Base-by-base conservation (phyloP, 805 yeast species). In the Jamesozyma spencerorum region DNA sequence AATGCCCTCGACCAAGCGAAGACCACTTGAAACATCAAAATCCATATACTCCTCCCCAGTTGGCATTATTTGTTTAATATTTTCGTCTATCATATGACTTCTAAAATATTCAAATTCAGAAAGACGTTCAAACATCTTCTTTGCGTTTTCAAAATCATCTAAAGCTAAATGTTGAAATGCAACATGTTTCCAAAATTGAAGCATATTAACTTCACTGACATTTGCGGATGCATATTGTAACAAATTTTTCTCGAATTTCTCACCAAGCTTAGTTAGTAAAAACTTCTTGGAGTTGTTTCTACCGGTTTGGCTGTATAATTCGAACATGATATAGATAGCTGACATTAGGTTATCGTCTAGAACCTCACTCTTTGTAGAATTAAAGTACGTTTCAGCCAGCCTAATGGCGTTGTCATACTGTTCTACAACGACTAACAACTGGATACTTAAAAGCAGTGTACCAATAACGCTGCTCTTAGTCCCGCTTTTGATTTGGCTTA, bases 361-460 rank as follows among this genome's bases (percentile, higher is more conserved):
- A 3, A 3, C 8, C 6, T 7, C 6, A 4, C 13, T 5, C 2
- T 14, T 13, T 3, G 14, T n/a, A 18, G 36, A 34, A 42, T 44
- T 52, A 37, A 54, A 40, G 31, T 41, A 55, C 7, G 30, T 29
- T 40, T 54, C 62, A 22, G 56, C 44, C 31, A 60, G 37, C 28
- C 49, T 44, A 31, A 60, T 49, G 2, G 64, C 63, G 37, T 57
- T 49, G 13, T 55, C 58, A 48, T 48, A 53, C 35, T 56, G 44
- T 36, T 54, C 50, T 42, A 54, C 60, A 15, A 49, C 40, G 6
- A 51, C 42, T 31, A 50, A 51, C n/a, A 60, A 32, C 41, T 58
- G 62, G 22, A 57, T 39, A 1, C 60, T 43, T 32, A 59, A 37
- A 18, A 59, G 37, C 17, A 56, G 30, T 15, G 45, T 31, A 4